A percentile compares a stretch with the other conserved stretches of the same genome.
phyloP scores from a whole-genome alignment of 805 yeast species.

The Saccharomycopsis malanga region DNA sequence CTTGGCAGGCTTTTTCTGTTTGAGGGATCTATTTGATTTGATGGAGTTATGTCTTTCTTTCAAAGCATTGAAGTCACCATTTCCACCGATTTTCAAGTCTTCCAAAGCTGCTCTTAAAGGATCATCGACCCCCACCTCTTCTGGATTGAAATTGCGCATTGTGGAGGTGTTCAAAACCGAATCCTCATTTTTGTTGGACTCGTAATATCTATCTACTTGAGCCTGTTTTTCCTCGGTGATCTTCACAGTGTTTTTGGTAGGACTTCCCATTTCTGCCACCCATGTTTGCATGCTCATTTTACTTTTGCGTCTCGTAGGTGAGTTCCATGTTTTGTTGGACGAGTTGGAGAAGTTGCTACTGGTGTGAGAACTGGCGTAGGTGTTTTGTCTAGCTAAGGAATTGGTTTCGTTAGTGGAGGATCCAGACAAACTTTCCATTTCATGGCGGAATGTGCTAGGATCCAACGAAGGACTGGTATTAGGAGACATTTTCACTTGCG shows the following conservation, averaged over 20 bases:
- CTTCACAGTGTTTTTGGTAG: neutral
- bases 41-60: conserved; percentile 28
- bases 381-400: conserved; percentile 23
- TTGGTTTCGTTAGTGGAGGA: conserved; percentile 19
- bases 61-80: conserved; percentile 36
- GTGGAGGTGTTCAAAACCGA: conserved; percentile 21
- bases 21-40: conserved; percentile 24
- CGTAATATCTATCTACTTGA: neutral
- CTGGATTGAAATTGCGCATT: conserved; percentile 21
- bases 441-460: conserved; percentile 1
- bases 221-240: neutral
- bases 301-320: conserved; percentile 35
- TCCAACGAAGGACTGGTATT: neutral
- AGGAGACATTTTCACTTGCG: neutral
- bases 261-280: neutral
- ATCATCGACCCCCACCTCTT: conserved; percentile 29
- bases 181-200: conserved; percentile 6
- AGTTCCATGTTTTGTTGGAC: conserved; percentile 34
- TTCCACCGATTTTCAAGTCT: conserved; percentile 35
- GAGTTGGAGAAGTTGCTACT: conserved; percentile 24
- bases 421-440: conserved; percentile 9
- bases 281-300: conserved; percentile 16
- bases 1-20: neutral
- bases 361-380: conserved; percentile 24
- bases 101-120: conserved; percentile 51